Conservation (phyloP, 164 flowering plant genomes). For the Aristolochia contorta region DNA sequence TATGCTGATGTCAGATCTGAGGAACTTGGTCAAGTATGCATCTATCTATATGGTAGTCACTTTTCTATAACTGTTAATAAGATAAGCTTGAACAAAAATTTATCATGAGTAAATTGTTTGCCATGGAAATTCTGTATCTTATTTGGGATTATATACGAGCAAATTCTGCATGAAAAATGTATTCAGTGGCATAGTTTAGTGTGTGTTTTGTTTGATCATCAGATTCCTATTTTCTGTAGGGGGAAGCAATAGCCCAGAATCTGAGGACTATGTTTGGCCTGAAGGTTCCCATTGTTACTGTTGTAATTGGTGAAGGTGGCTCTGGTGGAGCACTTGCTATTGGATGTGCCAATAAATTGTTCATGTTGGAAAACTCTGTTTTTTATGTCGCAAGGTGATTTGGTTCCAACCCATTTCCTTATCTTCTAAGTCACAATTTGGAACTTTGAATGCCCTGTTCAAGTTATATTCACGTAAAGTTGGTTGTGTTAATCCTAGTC, state of each 20-base stretch:
- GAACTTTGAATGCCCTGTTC: not conserved
- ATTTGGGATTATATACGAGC: too few relatives aligned
- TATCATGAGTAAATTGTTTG: too few relatives aligned
- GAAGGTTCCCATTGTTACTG: constrained; percentile 23
- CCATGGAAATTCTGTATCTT: too few relatives aligned
- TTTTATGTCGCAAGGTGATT: constrained; percentile 29
- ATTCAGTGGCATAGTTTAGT: too few relatives aligned
- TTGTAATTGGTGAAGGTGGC: constrained; percentile 31
- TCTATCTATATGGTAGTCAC: not conserved
- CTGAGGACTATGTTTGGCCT: constrained; percentile 28
- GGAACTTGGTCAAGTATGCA: constrained; percentile 23
- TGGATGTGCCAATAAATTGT: constrained; percentile 27
- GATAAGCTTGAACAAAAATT: not conserved
- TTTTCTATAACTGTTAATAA: not conserved
- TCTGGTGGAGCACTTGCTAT: constrained; percentile 38
- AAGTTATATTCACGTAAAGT: too few relatives aligned
- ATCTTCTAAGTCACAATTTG: not conserved
- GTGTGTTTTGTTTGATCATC: too few relatives aligned
- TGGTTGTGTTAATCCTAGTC: too few relatives aligned
- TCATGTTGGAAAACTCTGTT: constrained; percentile 24
- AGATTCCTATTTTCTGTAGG: constrained; percentile 7
- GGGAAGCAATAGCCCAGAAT: constrained; percentile 25
- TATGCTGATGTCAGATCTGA: constrained; percentile 28
- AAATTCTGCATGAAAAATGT: too few relatives aligned
- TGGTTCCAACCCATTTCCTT: not conserved